Conservation (phyloP, 2,329 filamentous ascomycete genomes). For the Capronia coronata region DNA sequence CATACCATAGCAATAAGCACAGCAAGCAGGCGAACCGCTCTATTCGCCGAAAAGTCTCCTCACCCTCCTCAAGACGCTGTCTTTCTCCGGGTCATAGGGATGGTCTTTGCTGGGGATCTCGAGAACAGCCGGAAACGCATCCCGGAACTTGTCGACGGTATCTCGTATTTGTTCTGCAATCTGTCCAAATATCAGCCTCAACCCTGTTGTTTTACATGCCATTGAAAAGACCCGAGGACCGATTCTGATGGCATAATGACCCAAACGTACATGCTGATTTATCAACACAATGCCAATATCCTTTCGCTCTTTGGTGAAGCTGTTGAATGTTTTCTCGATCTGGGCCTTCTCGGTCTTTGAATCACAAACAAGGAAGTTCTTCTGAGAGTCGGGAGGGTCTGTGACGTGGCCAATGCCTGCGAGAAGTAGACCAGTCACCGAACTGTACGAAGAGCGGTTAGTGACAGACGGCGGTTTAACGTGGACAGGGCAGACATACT, state of each 20-base stretch:
- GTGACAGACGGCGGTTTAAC: too few species aligned
- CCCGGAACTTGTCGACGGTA: constrained; percentile 82
- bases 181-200: constrained; percentile 44
- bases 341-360: constrained; percentile 79
- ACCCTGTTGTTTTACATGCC: background rate
- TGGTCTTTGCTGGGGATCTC: constrained; percentile 99
- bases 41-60: constrained; percentile 60
- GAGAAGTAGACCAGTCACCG: constrained; percentile 88
- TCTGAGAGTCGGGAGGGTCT: constrained; percentile 76
- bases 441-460: too few species aligned
- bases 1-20: background rate
- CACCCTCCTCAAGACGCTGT: constrained; percentile 89
- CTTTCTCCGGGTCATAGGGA: constrained; percentile 97
- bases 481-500: too few species aligned
- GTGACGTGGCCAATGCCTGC: constrained; percentile 96
- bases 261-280: constrained; percentile 77
- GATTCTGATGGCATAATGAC: background rate
- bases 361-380: constrained; percentile 98
- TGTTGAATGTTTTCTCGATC: constrained; percentile 85
- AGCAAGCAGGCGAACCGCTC: background rate
- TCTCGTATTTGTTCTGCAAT: constrained; percentile 90
- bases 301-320: constrained; percentile 82
- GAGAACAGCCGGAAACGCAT: constrained; percentile 90
- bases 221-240: background rate
- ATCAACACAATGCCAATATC: constrained; percentile 96